Evolutionary conservation across 78 protist species (phyloP).

Genomic region (Dictyostelium firmibasis): DNA sequence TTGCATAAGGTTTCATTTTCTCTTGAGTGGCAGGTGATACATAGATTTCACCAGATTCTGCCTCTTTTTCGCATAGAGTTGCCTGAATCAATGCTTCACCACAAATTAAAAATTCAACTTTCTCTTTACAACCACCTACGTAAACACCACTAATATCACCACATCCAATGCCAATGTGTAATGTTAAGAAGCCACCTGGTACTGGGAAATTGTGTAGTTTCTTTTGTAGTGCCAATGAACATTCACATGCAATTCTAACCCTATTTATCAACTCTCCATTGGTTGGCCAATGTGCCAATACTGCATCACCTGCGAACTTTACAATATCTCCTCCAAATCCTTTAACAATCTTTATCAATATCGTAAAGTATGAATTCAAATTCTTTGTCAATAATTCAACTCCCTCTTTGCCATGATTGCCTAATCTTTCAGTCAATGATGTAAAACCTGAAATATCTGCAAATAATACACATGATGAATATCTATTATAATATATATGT

Average conservation of each 20-base stretch:
- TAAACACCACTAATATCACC: slow-evolving; percentile 81
- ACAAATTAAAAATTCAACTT: slow-evolving; percentile 84
- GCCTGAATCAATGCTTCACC: slow-evolving; percentile 83
- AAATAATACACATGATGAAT: slow-evolving; percentile 77
- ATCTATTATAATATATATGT: too few relatives aligned
- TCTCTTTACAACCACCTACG: slow-evolving; percentile 83
- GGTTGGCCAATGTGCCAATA: slow-evolving; percentile 86
- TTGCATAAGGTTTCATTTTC: slow-evolving; percentile 16
- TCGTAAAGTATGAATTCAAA: slow-evolving; percentile 79
- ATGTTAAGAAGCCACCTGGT: slow-evolving; percentile 78
- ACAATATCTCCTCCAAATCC: slow-evolving; percentile 87
- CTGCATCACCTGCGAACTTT: slow-evolving; percentile 91
- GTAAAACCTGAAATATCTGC: slow-evolving; percentile 89
- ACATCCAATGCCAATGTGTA: slow-evolving; percentile 89
- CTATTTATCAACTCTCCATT: slow-evolving; percentile 48
- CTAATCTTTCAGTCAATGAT: slow-evolving; percentile 76
- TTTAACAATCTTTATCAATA: slow-evolving; percentile 74
- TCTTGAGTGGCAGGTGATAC: slow-evolving; percentile 47
- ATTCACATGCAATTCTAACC: slow-evolving; percentile 82
- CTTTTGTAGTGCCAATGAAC: slow-evolving; percentile 73
- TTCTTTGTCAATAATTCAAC: slow-evolving; percentile 80
- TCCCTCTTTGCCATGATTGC: slow-evolving; percentile 73
- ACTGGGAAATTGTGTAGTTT: slow-evolving; percentile 80
- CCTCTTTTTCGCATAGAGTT: slow-evolving; percentile 80
- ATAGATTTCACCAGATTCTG: slow-evolving; percentile 86